Evolutionary conservation across 495 filamentous ascomycete genomes (phyloP).

Genomic region (Neurospora cerealis): DNA sequence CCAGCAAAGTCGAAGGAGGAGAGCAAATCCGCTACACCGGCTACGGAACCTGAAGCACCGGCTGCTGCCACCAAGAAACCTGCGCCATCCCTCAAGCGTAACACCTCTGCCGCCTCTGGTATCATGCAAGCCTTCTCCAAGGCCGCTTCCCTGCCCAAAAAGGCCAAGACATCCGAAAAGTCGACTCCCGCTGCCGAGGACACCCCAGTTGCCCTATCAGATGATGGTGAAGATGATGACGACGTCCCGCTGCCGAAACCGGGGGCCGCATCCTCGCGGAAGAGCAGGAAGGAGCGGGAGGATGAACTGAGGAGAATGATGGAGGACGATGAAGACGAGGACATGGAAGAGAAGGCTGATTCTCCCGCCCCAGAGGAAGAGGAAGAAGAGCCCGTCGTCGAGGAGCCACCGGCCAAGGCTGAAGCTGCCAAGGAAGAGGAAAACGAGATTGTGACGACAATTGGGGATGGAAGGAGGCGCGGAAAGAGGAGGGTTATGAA

Average conservation of each 20-base stretch:
- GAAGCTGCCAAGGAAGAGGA: conserved; percentile 36
- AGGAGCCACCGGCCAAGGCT: conserved; percentile 21
- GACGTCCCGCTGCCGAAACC: conserved; percentile 30
- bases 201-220: conserved; percentile 52
- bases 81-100: conserved; percentile 43
- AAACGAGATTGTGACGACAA: conserved; percentile 43
- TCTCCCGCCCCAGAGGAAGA: conserved; percentile 10
- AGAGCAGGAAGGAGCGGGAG: conserved; percentile 59
- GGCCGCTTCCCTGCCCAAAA: conserved; percentile 55
- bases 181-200: conserved; percentile 43
- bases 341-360: conserved; percentile 16
- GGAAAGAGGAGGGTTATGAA: conserved; percentile 78
- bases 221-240: conserved; percentile 61
- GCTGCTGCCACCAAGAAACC: conserved; percentile 29
- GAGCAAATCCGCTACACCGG: conserved; percentile 15
- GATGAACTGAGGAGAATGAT: conserved; percentile 74
- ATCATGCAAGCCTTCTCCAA: conserved; percentile 84
- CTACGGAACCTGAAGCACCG: conserved; percentile 14
- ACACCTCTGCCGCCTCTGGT: conserved; percentile 35
- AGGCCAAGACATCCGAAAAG: conserved; percentile 36
- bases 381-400: conserved; percentile 17
- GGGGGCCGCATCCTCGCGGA: conserved; percentile 29
- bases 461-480: conserved; percentile 58
- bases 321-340: conserved; percentile 64
- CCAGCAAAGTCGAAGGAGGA: conserved; percentile 26